Evolutionary conservation across 345 rosid genomes (phyloP), one percentile per base, ranked within the genome.

Genomic region (Eucalyptus pauciflora): DNA sequence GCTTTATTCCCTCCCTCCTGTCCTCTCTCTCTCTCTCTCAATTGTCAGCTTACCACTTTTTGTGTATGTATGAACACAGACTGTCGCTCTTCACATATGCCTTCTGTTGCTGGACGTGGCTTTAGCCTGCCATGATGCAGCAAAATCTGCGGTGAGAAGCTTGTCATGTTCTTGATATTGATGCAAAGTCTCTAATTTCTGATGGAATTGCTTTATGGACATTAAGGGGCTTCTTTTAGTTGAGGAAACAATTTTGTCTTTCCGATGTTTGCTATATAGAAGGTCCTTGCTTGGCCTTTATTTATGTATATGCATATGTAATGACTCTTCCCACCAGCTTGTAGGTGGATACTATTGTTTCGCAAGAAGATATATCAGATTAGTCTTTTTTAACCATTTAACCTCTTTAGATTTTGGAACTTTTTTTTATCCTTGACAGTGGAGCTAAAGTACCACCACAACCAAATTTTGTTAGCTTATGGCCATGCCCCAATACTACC

Each of bases 31-130:
- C 31, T 85, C 87, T 86, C 85, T 69, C 25, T 50, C 43, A 20
- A 12, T 88, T 86, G 48, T 88, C 90, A 90, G 86, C 69, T 91
- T 87, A 85, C 89, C 83, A 60, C 69, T 89, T 86, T 87, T 41
- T 7, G 29, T 76, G 48, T 89, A 85, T 93, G 83, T 88, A 41
- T 51, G 58, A 90, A 24, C 93, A 92, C 97, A 97, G 99, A 93
- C 95, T 88, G 93, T 93, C 31, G 99, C 99, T 45, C 98, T 95
- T 93, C 98, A 94, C 92, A 94, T 97, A 87, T 96, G 99, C 90
- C 96, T 96, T 85, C 89, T 98, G 94, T 88, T 97, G 90, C 94
- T 98, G 92, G 99, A 98, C 91, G 95, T 92, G 92, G 93, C 94
- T 22, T 94, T 97, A 90, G 99, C 99, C 88, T 95, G 98, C 92